These are phyloP conservation scores for Phialophora tarda DNA, from an alignment of 2,329 filamentous ascomycete genomes.

Conservation along the genomic window DNA sequence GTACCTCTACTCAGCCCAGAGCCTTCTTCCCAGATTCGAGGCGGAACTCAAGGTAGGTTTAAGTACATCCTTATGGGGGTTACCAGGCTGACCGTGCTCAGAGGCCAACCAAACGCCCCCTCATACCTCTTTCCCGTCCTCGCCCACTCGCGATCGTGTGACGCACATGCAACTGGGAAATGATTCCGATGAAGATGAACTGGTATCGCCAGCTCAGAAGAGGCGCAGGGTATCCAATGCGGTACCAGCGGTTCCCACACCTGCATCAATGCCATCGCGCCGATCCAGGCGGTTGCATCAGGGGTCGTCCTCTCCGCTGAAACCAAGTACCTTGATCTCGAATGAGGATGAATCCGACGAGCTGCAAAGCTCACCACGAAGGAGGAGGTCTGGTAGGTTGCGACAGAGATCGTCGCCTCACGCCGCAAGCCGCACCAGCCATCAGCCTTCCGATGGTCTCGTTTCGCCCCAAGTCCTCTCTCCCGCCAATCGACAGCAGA, in stretches of 20 bases:
- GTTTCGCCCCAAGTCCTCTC: background rate
- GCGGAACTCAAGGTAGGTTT: constrained; percentile 15
- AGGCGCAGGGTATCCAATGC: constrained; percentile 23
- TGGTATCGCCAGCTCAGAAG: constrained; percentile 34
- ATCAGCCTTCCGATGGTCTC: background rate
- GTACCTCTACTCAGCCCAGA: constrained; percentile 33
- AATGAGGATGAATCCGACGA: background rate
- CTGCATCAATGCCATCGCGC: constrained; percentile 6
- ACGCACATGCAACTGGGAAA: constrained; percentile 8
- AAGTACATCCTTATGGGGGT: background rate
- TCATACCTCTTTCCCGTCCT: constrained; percentile 15
- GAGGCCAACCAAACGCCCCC: background rate
- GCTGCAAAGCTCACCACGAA: constrained; percentile 7
- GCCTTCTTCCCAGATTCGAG: constrained; percentile 34
- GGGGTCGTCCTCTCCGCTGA: constrained; percentile 11
- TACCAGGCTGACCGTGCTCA: constrained; percentile 1
- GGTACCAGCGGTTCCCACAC: background rate
- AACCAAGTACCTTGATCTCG: background rate
- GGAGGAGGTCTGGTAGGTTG: constrained; percentile 25
- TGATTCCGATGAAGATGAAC: constrained; percentile 34
- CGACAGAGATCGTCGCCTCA: background rate
- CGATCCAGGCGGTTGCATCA: constrained; percentile 24
- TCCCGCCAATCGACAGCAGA: constrained; percentile 4
- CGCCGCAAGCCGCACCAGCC: background rate
- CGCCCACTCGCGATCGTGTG: constrained; percentile 10